These are phyloP conservation scores for Microascus cirrosus DNA, from an alignment of 2,329 filamentous ascomycete genomes.

Conservation along the genomic window DNA sequence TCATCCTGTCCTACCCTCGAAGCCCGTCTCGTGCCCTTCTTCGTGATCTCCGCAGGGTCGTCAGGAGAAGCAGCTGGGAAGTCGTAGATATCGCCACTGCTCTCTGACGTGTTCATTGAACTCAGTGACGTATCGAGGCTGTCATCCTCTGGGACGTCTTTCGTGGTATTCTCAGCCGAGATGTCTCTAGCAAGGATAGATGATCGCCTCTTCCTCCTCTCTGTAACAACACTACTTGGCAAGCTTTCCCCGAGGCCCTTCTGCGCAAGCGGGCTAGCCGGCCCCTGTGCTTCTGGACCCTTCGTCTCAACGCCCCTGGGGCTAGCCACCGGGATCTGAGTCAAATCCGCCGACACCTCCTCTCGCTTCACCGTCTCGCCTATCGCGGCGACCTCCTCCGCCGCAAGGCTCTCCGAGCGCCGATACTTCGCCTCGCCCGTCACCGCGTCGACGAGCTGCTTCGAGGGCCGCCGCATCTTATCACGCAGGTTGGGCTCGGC, in stretches of 20 bases:
- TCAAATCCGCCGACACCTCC: constrained; percentile 3
- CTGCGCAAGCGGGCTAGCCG: constrained; percentile 28
- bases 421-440: constrained; percentile 47
- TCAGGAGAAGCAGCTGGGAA: constrained; percentile 36
- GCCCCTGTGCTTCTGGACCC: constrained; percentile 8
- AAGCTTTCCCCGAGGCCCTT: constrained; percentile 21
- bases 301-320: constrained; percentile 6
- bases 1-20: constrained; percentile 5
- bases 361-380: constrained; percentile 20
- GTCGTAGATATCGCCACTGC: constrained; percentile 38
- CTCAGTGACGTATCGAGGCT: neutral
- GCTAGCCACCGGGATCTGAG: neutral
- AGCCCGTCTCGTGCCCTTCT: constrained; percentile 7
- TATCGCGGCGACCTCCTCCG: constrained; percentile 15
- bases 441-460: constrained; percentile 66
- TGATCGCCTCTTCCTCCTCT: constrained; percentile 29
- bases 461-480: constrained; percentile 75
- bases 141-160: neutral
- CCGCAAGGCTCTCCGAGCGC: constrained; percentile 24
- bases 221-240: constrained; percentile 21
- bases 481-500: constrained; percentile 70
- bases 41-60: constrained; percentile 10
- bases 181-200: constrained; percentile 10
- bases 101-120: neutral
- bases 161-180: neutral